phyloP scores from a whole-genome alignment of 164 flowering plant genomes.

The Aristolochia californica region DNA sequence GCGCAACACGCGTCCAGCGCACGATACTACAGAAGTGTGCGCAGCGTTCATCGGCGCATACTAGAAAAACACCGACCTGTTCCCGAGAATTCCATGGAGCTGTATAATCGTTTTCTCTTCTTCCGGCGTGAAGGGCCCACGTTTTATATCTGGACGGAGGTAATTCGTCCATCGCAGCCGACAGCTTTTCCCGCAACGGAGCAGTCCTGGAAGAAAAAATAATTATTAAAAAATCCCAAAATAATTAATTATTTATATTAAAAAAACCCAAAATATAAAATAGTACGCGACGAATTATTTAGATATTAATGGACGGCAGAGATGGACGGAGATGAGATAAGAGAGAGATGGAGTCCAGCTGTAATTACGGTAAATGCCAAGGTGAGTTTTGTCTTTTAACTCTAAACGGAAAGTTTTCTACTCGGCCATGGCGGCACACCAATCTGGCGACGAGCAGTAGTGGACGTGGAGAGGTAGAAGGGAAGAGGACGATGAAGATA shows the following conservation, averaged over 20 bases:
- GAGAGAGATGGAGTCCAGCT: too few relatives aligned
- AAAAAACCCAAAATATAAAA: too few relatives aligned
- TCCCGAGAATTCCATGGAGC: conserved; percentile 85
- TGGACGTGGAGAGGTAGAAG: not conserved
- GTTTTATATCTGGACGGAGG: conserved; percentile 87
- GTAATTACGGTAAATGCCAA: too few relatives aligned
- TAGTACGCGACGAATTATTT: too few relatives aligned
- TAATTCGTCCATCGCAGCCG: conserved; percentile 92
- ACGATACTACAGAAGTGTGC: not conserved
- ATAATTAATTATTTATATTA: too few relatives aligned
- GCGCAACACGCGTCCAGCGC: not conserved
- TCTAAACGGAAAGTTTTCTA: too few relatives aligned
- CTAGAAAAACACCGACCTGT: conserved; percentile 34
- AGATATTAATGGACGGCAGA: too few relatives aligned
- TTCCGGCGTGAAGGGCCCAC: conserved; percentile 73
- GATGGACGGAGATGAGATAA: too few relatives aligned
- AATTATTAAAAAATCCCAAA: too few relatives aligned
- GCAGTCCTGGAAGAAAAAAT: conserved; percentile 42
- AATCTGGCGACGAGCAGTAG: too few relatives aligned
- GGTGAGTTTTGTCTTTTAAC: too few relatives aligned
- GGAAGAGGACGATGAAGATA: not conserved
- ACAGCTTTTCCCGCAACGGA: conserved; percentile 96
- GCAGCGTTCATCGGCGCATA: not conserved
- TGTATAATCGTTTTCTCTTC: conserved; percentile 83
- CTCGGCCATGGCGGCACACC: too few relatives aligned